phyloP scores from a whole-genome alignment of 345 rosid species.

The Iberis pinnata region DNA sequence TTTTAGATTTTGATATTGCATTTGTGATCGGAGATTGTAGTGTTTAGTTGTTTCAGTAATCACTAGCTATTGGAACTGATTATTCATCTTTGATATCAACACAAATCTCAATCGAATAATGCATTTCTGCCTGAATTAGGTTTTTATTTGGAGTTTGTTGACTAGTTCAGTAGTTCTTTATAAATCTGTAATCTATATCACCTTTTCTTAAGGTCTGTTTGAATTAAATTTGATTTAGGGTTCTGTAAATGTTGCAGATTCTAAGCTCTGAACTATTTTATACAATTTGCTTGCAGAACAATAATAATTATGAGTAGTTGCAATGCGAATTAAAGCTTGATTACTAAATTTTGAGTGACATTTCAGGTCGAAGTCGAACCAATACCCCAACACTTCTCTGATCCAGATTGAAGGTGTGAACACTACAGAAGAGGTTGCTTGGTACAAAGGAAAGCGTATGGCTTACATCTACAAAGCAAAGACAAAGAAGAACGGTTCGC shows the following conservation, averaged over 20 bases:
- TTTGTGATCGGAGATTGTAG: too few relatives aligned
- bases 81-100: too few relatives aligned
- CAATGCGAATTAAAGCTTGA: not conserved
- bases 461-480: constrained; percentile 93
- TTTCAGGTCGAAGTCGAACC: constrained; percentile 78
- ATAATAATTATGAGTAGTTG: too few relatives aligned
- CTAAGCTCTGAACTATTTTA: not conserved
- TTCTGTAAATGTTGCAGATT: not conserved
- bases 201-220: too few relatives aligned
- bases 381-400: constrained; percentile 71
- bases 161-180: too few relatives aligned
- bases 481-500: constrained; percentile 71
- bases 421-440: constrained; percentile 69
- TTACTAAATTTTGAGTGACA: not conserved
- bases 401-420: constrained; percentile 89
- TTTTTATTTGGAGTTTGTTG: too few relatives aligned
- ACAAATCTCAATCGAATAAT: too few relatives aligned
- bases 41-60: too few relatives aligned
- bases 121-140: too few relatives aligned
- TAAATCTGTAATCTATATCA: too few relatives aligned
- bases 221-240: not conserved
- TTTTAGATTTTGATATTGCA: not conserved
- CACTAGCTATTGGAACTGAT: too few relatives aligned
- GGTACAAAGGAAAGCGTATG: constrained; percentile 86
- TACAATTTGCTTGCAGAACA: not conserved